A percentile compares a stretch with the other conserved stretches of the same genome.
These are phyloP conservation scores for Elaeagnus macrophylla DNA, from an alignment of 306 rosid genomes.

Conservation along the genomic window DNA sequence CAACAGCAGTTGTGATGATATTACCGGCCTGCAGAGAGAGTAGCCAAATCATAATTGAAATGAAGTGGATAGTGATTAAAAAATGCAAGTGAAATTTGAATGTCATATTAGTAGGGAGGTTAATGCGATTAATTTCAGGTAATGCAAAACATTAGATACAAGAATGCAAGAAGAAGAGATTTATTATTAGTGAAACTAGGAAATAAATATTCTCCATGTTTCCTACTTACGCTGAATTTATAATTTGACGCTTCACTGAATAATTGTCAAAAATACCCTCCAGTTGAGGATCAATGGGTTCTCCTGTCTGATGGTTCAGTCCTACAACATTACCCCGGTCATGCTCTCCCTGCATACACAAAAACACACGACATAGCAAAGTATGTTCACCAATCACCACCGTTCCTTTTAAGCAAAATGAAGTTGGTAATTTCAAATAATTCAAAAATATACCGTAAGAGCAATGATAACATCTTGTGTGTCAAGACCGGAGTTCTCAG, in stretches of 20 bases:
- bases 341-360: slow-evolving; percentile 76
- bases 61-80: too few relatives aligned
- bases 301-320: slow-evolving; percentile 77
- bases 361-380: slow-evolving; percentile 9
- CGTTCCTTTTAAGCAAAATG: background rate
- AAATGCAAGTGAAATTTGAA: too few relatives aligned
- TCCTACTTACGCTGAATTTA: slow-evolving; percentile 73
- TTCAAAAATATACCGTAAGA: slow-evolving; percentile 45
- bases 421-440: background rate
- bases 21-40: slow-evolving; percentile 70
- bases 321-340: slow-evolving; percentile 78
- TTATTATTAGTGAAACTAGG: too few relatives aligned
- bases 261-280: slow-evolving; percentile 97
- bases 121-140: too few relatives aligned
- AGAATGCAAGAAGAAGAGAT: too few relatives aligned
- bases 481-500: slow-evolving; percentile 94
- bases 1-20: slow-evolving; percentile 81
- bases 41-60: background rate
- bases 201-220: background rate
- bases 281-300: slow-evolving; percentile 81
- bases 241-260: slow-evolving; percentile 86
- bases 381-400: background rate
- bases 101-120: too few relatives aligned
- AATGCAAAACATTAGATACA: too few relatives aligned
- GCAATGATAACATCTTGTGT: slow-evolving; percentile 87